Evolutionary conservation across 768 basidiomycete species (phyloP), one percentile per base, ranked within the genome.

Genomic region (Russula ochroleuca): DNA sequence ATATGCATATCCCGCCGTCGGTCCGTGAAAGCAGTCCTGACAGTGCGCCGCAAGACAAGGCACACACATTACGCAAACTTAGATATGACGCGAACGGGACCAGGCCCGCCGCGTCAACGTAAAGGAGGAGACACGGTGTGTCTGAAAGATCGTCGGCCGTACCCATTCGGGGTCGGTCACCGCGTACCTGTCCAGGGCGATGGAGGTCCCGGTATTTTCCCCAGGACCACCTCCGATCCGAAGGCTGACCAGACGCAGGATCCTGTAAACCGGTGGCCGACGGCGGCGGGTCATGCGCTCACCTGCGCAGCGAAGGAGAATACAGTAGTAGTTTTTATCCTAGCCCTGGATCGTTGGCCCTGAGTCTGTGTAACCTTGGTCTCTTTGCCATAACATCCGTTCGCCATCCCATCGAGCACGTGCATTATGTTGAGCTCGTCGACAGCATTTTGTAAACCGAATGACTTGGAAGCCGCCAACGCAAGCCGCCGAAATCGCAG

Each of bases 261-360:
- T 2, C 86, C 90, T 33, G 84, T 75, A 40, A 90, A 76, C 88
- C 88, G 17, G 33, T 41, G 38, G 17, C 1, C 14, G 33, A 2
- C 7, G 50, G 31, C 17, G 50, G 51, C 9, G 47, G 13, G 47
- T 48, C 19, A 25, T 21, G 7, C 8, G 40, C 38, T 23, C 59
- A 90, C 85, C 75, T 88, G 84, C 1, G 85, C 75, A n/a, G 92
- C 72, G 75, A 90, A 93, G 40, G n/a, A n/a, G n/a, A n/a, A n/a
- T n/a, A 92, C 84, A 56, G 89, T 76, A 2, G 85, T 83, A 73
- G 92, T 90, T 62, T 91, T 89, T 37, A 90, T 75, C 64, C 76
- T 80, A 69, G 83, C 87, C 76, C 85, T 87, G 17, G 83, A 28
- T 28, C 28, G 28, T 84, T 69, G 41, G 41, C 41, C 41, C 81